phyloP scores from a whole-genome alignment of 176 grass and related monocot species.

The Aegilops bicornis region DNA sequence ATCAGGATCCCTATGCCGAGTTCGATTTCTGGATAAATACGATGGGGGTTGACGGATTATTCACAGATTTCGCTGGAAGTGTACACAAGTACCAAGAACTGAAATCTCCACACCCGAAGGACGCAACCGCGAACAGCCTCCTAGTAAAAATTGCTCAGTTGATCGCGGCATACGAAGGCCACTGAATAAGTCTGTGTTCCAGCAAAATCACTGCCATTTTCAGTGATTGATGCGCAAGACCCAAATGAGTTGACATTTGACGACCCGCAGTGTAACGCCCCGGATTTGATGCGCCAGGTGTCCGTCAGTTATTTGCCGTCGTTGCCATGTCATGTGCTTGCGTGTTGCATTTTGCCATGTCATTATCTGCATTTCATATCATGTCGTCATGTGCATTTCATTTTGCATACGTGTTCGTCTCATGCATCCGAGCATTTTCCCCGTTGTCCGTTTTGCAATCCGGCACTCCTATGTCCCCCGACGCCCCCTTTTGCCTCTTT shows the following conservation, averaged over 20 bases:
- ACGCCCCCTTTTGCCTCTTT: too few species aligned
- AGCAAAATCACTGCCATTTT: neutral
- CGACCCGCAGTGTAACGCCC: too few species aligned
- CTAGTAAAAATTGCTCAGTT: conserved; percentile 67
- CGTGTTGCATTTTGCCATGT: too few species aligned
- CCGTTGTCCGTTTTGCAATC: too few species aligned
- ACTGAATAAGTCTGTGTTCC: conserved; percentile 26
- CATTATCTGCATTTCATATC: too few species aligned
- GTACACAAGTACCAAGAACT: conserved; percentile 74
- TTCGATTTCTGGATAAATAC: conserved; percentile 83
- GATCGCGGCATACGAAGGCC: conserved; percentile 58
- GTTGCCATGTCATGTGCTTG: too few species aligned
- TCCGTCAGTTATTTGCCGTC: too few species aligned
- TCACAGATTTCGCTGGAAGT: conserved; percentile 89
- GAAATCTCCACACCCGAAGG: conserved; percentile 41
- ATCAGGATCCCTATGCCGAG: conserved; percentile 78
- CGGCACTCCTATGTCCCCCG: too few species aligned
- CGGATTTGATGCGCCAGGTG: too few species aligned
- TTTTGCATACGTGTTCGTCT: too few species aligned
- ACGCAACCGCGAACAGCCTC: conserved; percentile 47
- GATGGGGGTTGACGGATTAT: conserved; percentile 81
- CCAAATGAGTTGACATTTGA: neutral
- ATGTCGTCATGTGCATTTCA: too few species aligned
- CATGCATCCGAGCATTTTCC: too few species aligned
- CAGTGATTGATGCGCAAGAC: neutral